Evolutionary conservation across 345 rosid genomes (phyloP), one percentile per base, ranked within the genome.

Genomic region (Bruguiera gymnorhiza): DNA sequence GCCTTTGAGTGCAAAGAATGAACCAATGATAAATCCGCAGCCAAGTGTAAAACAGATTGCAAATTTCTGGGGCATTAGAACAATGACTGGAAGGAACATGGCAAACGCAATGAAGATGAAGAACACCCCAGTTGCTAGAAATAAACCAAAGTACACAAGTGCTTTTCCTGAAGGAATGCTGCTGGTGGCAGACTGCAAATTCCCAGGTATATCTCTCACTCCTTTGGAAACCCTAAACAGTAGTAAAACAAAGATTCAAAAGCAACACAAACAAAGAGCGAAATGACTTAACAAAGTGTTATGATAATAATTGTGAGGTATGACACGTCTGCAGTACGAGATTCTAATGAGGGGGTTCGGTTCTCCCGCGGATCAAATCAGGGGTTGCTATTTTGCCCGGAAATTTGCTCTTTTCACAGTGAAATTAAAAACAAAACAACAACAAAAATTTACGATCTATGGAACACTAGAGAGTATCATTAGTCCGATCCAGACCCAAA

Each of bases 11-110:
- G 97, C 94, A 27, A 92, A 89, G 82, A 95, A 92, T 4, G 98
- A 90, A 8, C 88, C 91, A 61, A 92, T 83, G 72, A 95, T 92
- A 72, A 92, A 88, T 67, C 80, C 79, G 75, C 99, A 90, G 55
- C 99, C 99, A 23, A 92, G 76, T 31, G 98, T 92, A 74, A 95
- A 95, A 83, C 97, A 92, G 62, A 89, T 84, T 29, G 98, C 94
- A 69, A 95, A 95, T 65, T 95, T 95, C 89, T 95, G 97, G 36
- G 99, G 97, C 94, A 89, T 79, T 62, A 95, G 69, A 55, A 90
- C 98, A 82, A 92, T 90, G 75, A 95, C 86, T 0, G 98, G 98
- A 67, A 95, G 97, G 81, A 95, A 95, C 86, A 92, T 82, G 43
- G 97, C 79, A 73, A 95, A 90, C 51, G 97, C 91, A 15, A 92